Evolutionary conservation across 2,329 filamentous ascomycete species (phyloP).

Genomic region (Drechslerella dactyloides): DNA sequence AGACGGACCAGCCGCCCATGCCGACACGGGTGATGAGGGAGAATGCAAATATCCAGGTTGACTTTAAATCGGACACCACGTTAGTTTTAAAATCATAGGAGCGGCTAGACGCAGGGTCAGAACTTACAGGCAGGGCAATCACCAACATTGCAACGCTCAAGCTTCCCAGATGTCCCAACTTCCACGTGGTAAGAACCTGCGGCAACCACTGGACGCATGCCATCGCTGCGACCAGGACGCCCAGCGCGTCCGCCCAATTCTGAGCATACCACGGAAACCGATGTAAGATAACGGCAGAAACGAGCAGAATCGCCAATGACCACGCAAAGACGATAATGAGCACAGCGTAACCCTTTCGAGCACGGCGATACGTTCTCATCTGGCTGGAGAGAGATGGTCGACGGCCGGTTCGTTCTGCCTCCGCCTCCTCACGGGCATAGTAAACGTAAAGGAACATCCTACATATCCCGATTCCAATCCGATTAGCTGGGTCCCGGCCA

Average conservation of each 20-base stretch:
- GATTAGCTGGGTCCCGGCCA: not conserved
- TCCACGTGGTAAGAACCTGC: constrained; percentile 50
- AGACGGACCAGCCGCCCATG: constrained; percentile 51
- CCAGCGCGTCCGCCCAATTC: constrained; percentile 52
- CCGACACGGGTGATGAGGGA: constrained; percentile 51
- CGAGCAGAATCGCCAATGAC: constrained; percentile 41
- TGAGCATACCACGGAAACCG: constrained; percentile 47
- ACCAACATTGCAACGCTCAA: constrained; percentile 51
- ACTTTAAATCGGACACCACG: constrained; percentile 50
- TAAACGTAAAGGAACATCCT: constrained; percentile 53
- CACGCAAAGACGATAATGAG: constrained; percentile 51
- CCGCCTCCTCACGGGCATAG: constrained; percentile 55
- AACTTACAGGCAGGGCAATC: constrained; percentile 29
- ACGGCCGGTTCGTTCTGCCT: constrained; percentile 54
- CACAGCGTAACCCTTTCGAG: constrained; percentile 53
- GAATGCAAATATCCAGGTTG: constrained; percentile 55
- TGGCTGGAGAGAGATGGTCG: constrained; percentile 54
- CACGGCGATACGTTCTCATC: constrained; percentile 55
- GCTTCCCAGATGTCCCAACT: constrained; percentile 50
- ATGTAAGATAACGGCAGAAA: constrained; percentile 50
- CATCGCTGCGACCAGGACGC: constrained; percentile 50
- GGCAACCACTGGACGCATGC: constrained; percentile 53
- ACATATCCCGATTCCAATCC: not conserved
- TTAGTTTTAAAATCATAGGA: not conserved
- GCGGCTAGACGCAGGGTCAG: no score